Base-by-base conservation (phyloP, 139 green algal genomes). In the Picocystis salinarum region DNA sequence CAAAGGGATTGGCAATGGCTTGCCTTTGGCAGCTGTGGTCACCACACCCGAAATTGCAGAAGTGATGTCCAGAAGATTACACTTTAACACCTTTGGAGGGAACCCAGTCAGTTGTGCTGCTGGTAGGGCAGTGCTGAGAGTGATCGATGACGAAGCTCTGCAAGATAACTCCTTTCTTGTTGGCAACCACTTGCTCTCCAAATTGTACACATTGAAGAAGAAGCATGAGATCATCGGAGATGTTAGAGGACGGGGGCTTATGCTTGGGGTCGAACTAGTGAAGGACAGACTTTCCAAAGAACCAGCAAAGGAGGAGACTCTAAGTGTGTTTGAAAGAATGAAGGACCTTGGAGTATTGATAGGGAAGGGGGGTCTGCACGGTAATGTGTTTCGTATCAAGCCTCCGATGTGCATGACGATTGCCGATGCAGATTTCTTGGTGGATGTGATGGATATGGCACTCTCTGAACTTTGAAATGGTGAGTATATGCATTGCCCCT, bases 21-120 rank as follows among this genome's bases (percentile, higher is more conserved):
- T 94, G 30, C 87, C 87, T 1, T 66, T 97, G 50, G 87, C 76
- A 1, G 87, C 87, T 4, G 87, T 97, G 34, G 87, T 93, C 12
- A 94, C 85, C 1, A 94, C 80, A 1, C 79, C 70, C 0, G 77
- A 93, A 49, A 89, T 97, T 20, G 83, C 79, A 3, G 47, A 53
- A 5, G 55, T 42, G n/a, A 34, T 87, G 39, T 46, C 75, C 0
- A 24, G 40, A 28, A 40, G 73, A 19, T 53, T 96, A 40, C 83
- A 96, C 64, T 94, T 97, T 71, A 96, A 97, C 70, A 97, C 87
- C 36, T 96, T 80, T 61, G 87, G 87, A 22, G 85, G 79, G 40
- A 96, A 96, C 67, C 86, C 86, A 0, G 82, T 96, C 28, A 83
- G 68, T 51, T 77, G 54, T 13, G 85, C 85, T 3, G 85, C 61